Percentiles rank a stretch among this genome's conserved stretches.
These are phyloP conservation scores for Russula abietina DNA, from an alignment of 768 basidiomycete species.

Conservation along the genomic window DNA sequence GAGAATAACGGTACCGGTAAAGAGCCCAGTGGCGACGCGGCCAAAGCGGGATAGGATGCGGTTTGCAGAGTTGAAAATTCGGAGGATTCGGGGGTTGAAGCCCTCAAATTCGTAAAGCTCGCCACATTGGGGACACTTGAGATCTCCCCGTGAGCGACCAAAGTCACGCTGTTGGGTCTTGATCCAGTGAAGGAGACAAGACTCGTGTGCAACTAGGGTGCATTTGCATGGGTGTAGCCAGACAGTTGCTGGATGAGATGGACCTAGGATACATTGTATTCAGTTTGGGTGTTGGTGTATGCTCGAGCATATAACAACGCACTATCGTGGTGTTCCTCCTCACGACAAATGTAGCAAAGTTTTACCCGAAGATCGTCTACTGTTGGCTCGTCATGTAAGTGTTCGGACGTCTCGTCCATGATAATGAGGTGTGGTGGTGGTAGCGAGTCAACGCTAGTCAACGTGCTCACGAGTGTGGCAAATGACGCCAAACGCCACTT, in stretches of 20 bases:
- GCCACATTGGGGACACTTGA: slow-evolving; percentile 78
- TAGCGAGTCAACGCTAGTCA: neutral
- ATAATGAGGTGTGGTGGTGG: neutral
- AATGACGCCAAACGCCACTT: neutral
- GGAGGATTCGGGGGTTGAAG: slow-evolving; percentile 48
- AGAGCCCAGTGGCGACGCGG: slow-evolving; percentile 45
- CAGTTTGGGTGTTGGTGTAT: neutral
- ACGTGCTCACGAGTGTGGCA: neutral
- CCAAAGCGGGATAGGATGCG: slow-evolving; percentile 45
- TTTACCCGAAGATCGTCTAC: slow-evolving; percentile 49
- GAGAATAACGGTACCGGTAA: slow-evolving; percentile 44
- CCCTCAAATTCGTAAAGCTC: slow-evolving; percentile 62
- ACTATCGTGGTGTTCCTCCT: slow-evolving; percentile 56
- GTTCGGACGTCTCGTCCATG: neutral
- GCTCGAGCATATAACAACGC: slow-evolving; percentile 1
- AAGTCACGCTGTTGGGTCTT: slow-evolving; percentile 56
- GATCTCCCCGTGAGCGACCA: slow-evolving; percentile 51
- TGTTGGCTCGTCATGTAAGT: slow-evolving; percentile 27
- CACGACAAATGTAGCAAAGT: slow-evolving; percentile 74
- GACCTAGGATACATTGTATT: slow-evolving; percentile 30
- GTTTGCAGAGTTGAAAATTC: slow-evolving; percentile 48
- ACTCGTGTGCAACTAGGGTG: slow-evolving; percentile 74
- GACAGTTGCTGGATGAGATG: slow-evolving; percentile 43
- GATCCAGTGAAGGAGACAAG: slow-evolving; percentile 77
- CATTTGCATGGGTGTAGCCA: slow-evolving; percentile 83